Base-by-base conservation (phyloP, 305 asterid species). In the Fraxinus paxiana region DNA sequence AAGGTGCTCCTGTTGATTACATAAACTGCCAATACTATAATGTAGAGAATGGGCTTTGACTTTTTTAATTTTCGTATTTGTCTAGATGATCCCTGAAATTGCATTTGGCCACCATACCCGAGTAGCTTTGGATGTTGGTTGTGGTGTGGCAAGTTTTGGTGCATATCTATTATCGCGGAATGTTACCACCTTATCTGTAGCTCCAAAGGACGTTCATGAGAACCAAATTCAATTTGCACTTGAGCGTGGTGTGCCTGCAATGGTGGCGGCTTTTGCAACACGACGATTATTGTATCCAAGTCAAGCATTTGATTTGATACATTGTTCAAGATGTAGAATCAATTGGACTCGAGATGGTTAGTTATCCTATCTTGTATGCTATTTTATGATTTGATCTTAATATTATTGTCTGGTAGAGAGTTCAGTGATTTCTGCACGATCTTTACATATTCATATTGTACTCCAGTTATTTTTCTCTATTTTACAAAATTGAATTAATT, bases 141-240 rank as follows among this genome's bases (percentile, higher is more conserved):
- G 98, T 80, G 98, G 98, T 80, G 98, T 95, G 73, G 98, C 98
- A 2, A 95, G 98, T 91, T 95, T 95, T 86, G 98, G 98, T 34
- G 98, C 98, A 41, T 95, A 93, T 89, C 84, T 95, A 75, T 84
- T 93, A 79, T 91, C 97, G 37, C 83, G 95, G 75, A 88, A 95
- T 69, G 97, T 90, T 75, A 85, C 88, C 84, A 92, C 98, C 59
- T 87, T 95, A 76, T 95, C 98, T 38, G 88, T 95, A 10, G 98
- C 98, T 76, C 98, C 98, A 26, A 94, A 95, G 87, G 98, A 93
- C 71, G 98, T 93, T 84, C 98, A 93, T 75, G 98, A 94, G 86
- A 94, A 95, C 87, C 98, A 95, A 88, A 95, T 95, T 78, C 98
- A 95, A 75, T 95, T 95, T 84, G 98, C 98, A 13, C 97, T 95